These are phyloP conservation scores for Lachnellula arida DNA, from an alignment of 2,329 filamentous ascomycete genomes.

Conservation along the genomic window DNA sequence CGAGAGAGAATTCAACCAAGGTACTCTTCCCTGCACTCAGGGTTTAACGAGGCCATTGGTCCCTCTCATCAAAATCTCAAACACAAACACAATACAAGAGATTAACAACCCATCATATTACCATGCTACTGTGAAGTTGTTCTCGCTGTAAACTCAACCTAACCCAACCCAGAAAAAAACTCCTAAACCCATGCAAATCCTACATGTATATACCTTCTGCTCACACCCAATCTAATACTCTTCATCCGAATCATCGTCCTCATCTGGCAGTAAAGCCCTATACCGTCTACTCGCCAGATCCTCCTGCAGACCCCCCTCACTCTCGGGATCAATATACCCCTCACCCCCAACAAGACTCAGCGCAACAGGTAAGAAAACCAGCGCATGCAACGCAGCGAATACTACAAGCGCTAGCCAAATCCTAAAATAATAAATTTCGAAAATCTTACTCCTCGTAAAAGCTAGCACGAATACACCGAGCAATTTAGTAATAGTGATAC, in stretches of 20 bases:
- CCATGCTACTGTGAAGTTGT: not conserved
- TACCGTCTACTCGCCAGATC: conserved; percentile 78
- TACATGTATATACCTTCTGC: not conserved
- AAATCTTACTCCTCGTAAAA: conserved; percentile 96
- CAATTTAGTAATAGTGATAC: conserved; percentile 94
- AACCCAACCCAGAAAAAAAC: not conserved
- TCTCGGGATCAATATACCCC: conserved; percentile 83
- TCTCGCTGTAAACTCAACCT: not conserved
- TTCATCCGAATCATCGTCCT: conserved; percentile 54
- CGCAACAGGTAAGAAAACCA: conserved; percentile 87
- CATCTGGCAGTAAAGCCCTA: conserved; percentile 70
- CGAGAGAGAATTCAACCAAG: not conserved
- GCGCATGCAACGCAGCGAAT: conserved; percentile 81
- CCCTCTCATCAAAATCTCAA: not conserved
- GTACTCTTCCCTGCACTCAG: not conserved
- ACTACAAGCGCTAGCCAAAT: conserved; percentile 91
- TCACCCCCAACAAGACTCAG: conserved; percentile 80
- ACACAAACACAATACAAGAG: not conserved
- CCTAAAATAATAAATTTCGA: conserved; percentile 98
- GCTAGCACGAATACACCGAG: conserved; percentile 88
- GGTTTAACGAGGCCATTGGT: not conserved
- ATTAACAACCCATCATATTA: not conserved
- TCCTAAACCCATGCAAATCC: not conserved
- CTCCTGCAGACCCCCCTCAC: conserved; percentile 82
- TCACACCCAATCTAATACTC: conserved; percentile 14